Percentiles rank a stretch among this genome's conserved stretches.
Conservation (phyloP, 129 eudicot species). For the Flaveria ramosissima region DNA sequence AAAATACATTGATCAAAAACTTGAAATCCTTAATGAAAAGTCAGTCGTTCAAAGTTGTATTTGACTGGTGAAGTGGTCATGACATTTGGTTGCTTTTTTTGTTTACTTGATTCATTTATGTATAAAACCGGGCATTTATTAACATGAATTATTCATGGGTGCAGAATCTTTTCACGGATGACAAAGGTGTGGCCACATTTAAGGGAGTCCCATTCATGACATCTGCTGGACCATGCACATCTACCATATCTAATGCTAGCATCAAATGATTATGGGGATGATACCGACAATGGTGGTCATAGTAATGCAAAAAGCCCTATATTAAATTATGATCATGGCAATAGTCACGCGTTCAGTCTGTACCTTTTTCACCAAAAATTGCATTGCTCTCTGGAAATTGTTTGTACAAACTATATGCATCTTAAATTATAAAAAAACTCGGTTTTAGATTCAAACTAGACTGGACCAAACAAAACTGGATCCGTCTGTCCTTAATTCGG, state of each 20-base stretch:
- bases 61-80: slow-evolving; percentile 16
- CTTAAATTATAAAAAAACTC: not conserved
- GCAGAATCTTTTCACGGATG: slow-evolving; percentile 91
- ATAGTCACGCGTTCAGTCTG: not conserved
- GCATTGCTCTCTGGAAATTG: slow-evolving; percentile 2
- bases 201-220: slow-evolving; percentile 93
- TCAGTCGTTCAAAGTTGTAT: not conserved
- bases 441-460: too few relatives aligned
- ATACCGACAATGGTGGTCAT: not conserved
- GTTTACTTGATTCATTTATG: not conserved
- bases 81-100: not conserved
- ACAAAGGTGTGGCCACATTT: slow-evolving; percentile 83
- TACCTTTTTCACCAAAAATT: not conserved
- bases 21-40: not conserved
- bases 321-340: not conserved
- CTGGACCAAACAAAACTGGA: too few relatives aligned
- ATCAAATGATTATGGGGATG: slow-evolving; percentile 38
- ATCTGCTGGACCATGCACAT: slow-evolving; percentile 87
- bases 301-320: not conserved
- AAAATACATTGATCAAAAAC: not conserved
- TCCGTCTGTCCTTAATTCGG: too few relatives aligned
- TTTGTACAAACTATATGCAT: slow-evolving; percentile 26
- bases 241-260: slow-evolving; percentile 72
- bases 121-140: slow-evolving; percentile 22
- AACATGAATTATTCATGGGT: slow-evolving; percentile 30